Conservation (phyloP, 73 alveolate species). For the Paramecium sonneborni region DNA sequence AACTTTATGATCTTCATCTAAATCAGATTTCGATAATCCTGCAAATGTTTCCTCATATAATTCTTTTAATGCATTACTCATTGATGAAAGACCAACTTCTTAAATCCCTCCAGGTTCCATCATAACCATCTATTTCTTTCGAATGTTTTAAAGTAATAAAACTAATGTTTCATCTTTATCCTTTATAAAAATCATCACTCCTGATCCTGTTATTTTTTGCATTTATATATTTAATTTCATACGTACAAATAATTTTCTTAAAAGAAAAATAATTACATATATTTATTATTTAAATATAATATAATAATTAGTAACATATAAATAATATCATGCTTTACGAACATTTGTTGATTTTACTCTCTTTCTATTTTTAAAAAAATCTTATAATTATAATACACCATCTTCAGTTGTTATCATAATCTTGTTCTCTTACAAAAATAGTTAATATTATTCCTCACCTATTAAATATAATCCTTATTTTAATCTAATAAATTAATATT, state of each 20-base stretch:
- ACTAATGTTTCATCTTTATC: not conserved
- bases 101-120: conserved; percentile 42
- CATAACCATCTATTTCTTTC: not conserved
- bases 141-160: not conserved
- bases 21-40: not conserved
- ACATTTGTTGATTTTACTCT: not conserved
- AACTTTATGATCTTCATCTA: not conserved
- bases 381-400: not conserved
- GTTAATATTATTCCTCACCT: not conserved
- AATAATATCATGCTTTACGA: not conserved
- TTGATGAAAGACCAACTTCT: not conserved
- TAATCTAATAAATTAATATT: conserved; percentile 1
- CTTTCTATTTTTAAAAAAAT: not conserved
- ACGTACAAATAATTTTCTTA: not conserved
- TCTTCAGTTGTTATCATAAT: not conserved
- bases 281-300: too few relatives aligned
- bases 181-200: conserved; percentile 10
- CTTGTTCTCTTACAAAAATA: not conserved
- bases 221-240: not conserved
- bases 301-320: not conserved
- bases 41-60: conserved; percentile 4
- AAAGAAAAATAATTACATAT: not conserved
- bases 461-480: not conserved
- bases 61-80: conserved; percentile 23
- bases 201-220: conserved; percentile 34